Conservation (phyloP, 164 flowering plant species). For the Vitis rotundifolia region DNA sequence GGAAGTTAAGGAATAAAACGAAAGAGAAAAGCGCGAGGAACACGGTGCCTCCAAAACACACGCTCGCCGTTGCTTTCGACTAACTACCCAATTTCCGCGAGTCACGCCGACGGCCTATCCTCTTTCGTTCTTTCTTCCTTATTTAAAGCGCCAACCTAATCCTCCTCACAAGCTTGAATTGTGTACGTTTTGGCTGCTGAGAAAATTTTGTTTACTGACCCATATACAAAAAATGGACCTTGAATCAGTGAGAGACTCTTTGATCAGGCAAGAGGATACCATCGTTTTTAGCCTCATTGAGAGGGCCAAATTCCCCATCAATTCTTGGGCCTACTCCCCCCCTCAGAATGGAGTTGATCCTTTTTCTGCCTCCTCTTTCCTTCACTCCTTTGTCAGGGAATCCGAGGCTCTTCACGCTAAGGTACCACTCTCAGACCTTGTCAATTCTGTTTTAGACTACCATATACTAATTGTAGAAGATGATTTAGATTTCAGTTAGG, state of each 20-base stretch:
- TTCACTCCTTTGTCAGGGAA: constrained; percentile 47
- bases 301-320: constrained; percentile 63
- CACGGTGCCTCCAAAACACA: too few relatives aligned
- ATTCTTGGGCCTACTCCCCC: constrained; percentile 42
- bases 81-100: too few relatives aligned
- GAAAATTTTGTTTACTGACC: too few relatives aligned
- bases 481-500: not conserved
- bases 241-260: constrained; percentile 48
- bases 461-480: not conserved
- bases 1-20: too few relatives aligned
- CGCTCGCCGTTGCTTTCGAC: too few relatives aligned
- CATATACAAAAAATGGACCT: constrained; percentile 29
- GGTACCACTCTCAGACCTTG: constrained; percentile 29
- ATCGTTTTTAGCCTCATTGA: constrained; percentile 71
- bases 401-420: constrained; percentile 68
- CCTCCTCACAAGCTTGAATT: too few relatives aligned
- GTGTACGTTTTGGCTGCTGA: too few relatives aligned
- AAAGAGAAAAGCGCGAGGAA: too few relatives aligned
- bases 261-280: constrained; percentile 79
- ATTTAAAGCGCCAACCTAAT: too few relatives aligned
- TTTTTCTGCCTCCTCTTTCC: constrained; percentile 33
- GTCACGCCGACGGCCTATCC: too few relatives aligned
- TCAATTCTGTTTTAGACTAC: not conserved
- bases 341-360: constrained; percentile 7
- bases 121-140: too few relatives aligned